Base-by-base conservation (phyloP, 1,284 basidiomycete species). In the Boletus subluridellus region DNA sequence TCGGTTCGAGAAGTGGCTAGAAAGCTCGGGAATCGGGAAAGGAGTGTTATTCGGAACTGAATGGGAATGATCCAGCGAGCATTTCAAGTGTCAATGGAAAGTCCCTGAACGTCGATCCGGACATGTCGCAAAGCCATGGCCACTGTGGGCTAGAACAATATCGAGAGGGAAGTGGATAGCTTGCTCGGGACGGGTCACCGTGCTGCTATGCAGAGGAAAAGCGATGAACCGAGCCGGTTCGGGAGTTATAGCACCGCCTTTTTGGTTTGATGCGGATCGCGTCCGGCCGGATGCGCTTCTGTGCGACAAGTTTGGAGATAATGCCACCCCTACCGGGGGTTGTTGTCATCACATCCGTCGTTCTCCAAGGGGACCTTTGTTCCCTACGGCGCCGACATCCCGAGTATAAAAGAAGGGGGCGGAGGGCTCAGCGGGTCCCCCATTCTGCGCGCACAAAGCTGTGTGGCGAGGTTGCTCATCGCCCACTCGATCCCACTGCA, bases 21-120 rank as follows among this genome's bases (percentile, higher is more conserved):
- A 45, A 46, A n/a, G 24, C 26, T 48, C 52, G 60, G 55, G 52
- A 30, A 49, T 11, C 8, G 42, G 49, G 1, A 61, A 34, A 28
- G 44, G 54, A 11, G 46, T 17, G 17, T n/a, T 52, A 12, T 12
- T 38, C 57, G 41, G 49, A 51, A 41, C 17, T 7, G 45, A 21
- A 30, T 3, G 7, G 17, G 32, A 50, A 28, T 39, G 35, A 45
- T 42, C 17, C n/a, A 35, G 15, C 12, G 8, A 48, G 28, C 10
- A 48, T 55, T 55, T 30, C 51, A 32, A 11, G 39, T 28, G 47
- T 49, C 52, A 54, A 24, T 12, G n/a, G 42, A 39, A 37, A 17
- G 52, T 15, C n/a, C 37, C n/a, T 5, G 32, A 56, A 21, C 32
- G 61, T 67, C 49, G 71, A 69, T 68, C 67, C 69, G 67, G 45